These are phyloP conservation scores for Daldinia childiae DNA, from an alignment of 495 filamentous ascomycete species.

Conservation along the genomic window DNA sequence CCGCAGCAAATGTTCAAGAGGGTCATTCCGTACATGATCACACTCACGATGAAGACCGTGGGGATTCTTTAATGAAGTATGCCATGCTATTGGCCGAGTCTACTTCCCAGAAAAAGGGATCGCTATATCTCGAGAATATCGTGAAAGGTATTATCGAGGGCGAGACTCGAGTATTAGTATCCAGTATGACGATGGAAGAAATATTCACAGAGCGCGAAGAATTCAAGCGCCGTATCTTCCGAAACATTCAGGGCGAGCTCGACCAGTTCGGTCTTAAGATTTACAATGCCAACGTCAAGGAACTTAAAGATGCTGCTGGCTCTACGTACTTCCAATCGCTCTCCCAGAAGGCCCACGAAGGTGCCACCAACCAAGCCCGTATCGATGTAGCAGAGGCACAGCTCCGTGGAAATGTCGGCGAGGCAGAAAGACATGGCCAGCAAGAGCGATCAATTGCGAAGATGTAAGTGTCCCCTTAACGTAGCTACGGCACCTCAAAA, in stretches of 20 bases:
- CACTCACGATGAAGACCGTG: slow-evolving; percentile 53
- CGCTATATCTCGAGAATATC: slow-evolving; percentile 79
- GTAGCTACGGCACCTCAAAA: neutral
- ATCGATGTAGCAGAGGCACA: slow-evolving; percentile 84
- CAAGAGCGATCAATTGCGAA: slow-evolving; percentile 83
- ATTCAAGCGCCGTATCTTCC: slow-evolving; percentile 80
- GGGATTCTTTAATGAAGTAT: slow-evolving; percentile 74
- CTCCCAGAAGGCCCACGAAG: slow-evolving; percentile 83
- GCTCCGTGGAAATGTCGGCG: slow-evolving; percentile 80
- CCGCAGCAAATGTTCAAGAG: neutral
- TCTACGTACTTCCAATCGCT: slow-evolving; percentile 82
- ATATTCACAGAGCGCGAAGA: slow-evolving; percentile 82
- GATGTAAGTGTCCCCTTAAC: slow-evolving; percentile 54
- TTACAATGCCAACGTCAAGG: slow-evolving; percentile 84
- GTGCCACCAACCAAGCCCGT: slow-evolving; percentile 78
- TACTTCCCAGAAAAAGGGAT: slow-evolving; percentile 56
- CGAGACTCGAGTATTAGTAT: slow-evolving; percentile 80
- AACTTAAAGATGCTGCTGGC: slow-evolving; percentile 79
- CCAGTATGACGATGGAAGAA: slow-evolving; percentile 86
- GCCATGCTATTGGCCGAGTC: slow-evolving; percentile 76
- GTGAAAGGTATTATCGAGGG: slow-evolving; percentile 91
- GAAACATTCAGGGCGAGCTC: slow-evolving; percentile 78
- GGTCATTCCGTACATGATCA: slow-evolving; percentile 18
- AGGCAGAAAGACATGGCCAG: slow-evolving; percentile 77
- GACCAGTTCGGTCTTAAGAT: slow-evolving; percentile 77